A percentile compares a stretch with the other conserved stretches of the same genome.
Conservation (phyloP, 1,284 basidiomycete species). For the Puccinia triticina region DNA sequence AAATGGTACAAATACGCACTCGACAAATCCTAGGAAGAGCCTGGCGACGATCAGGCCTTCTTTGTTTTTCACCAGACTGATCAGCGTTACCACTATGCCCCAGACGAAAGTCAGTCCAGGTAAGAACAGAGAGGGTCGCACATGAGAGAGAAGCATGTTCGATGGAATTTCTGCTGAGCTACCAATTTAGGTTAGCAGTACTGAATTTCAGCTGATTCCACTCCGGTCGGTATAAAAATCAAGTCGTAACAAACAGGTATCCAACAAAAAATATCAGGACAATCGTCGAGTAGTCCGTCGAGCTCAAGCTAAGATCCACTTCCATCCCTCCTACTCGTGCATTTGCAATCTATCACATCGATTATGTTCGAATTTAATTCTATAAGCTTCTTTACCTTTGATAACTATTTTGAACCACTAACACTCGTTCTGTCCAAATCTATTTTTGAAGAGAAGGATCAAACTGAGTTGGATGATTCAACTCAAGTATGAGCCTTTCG, state of each 20-base stretch:
- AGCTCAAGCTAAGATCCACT: conserved; percentile 23
- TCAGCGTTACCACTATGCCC: conserved; percentile 36
- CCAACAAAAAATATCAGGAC: conserved; percentile 46
- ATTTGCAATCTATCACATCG: conserved; percentile 27
- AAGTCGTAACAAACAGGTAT: conserved; percentile 31
- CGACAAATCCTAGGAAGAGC: conserved; percentile 42
- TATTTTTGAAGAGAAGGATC: not conserved
- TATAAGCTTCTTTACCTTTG: not conserved
- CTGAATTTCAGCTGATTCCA: not conserved
- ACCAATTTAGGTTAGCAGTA: not conserved
- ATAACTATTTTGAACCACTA: not conserved
- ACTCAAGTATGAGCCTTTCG: not conserved
- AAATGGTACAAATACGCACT: conserved; percentile 3
- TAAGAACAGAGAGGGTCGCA: conserved; percentile 37
- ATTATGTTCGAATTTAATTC: not conserved
- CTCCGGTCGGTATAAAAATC: not conserved
- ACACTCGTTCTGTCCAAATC: conserved; percentile 44
- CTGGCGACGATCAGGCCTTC: conserved; percentile 26
- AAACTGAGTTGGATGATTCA: not conserved
- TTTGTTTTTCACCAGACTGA: conserved; percentile 22
- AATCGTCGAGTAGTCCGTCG: conserved; percentile 39
- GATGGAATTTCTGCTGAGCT: conserved; percentile 47
- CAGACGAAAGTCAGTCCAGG: conserved; percentile 38
- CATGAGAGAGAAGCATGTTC: conserved; percentile 44
- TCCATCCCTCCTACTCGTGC: conserved; percentile 48